Percentiles rank a stretch among this genome's conserved stretches.
phyloP scores from a whole-genome alignment of 306 rosid species.

The Biancaea sappan region DNA sequence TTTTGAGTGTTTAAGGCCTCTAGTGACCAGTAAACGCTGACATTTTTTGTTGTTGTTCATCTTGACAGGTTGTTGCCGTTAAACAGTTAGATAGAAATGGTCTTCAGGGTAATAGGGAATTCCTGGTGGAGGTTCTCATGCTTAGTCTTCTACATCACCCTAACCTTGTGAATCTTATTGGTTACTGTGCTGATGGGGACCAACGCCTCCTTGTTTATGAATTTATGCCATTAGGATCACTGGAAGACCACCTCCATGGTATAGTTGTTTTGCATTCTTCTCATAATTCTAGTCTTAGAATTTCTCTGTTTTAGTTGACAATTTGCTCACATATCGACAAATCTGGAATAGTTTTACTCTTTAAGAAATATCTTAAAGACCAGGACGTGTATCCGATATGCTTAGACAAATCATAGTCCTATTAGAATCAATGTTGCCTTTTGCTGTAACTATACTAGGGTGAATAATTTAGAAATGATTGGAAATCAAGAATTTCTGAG shows the following conservation, averaged over 20 bases:
- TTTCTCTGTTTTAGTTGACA: neutral
- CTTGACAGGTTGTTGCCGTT: constrained; percentile 79
- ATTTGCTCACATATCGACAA: constrained; percentile 17
- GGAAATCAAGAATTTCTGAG: neutral
- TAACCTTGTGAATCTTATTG: constrained; percentile 81
- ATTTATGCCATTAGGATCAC: constrained; percentile 73
- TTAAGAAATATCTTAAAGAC: neutral
- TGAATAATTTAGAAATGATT: neutral
- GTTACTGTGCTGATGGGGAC: constrained; percentile 94
- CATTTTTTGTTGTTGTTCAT: constrained; percentile 16
- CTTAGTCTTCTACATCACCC: constrained; percentile 91
- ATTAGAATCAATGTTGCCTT: neutral
- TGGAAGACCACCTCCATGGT: constrained; percentile 94
- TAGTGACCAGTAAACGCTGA: neutral
- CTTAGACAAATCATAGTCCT: neutral
- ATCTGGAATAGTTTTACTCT: neutral
- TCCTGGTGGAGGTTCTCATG: constrained; percentile 94
- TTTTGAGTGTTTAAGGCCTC: constrained; percentile 4
- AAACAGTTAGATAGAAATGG: constrained; percentile 93
- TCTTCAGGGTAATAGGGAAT: constrained; percentile 93
- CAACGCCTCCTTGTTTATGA: constrained; percentile 95
- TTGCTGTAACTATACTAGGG: neutral
- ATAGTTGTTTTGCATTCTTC: constrained; percentile 26
- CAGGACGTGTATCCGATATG: neutral
- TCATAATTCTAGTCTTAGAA: constrained; percentile 23